phyloP scores from a whole-genome alignment of 495 filamentous ascomycete species.

The Diplogelasinospora grovesii region DNA sequence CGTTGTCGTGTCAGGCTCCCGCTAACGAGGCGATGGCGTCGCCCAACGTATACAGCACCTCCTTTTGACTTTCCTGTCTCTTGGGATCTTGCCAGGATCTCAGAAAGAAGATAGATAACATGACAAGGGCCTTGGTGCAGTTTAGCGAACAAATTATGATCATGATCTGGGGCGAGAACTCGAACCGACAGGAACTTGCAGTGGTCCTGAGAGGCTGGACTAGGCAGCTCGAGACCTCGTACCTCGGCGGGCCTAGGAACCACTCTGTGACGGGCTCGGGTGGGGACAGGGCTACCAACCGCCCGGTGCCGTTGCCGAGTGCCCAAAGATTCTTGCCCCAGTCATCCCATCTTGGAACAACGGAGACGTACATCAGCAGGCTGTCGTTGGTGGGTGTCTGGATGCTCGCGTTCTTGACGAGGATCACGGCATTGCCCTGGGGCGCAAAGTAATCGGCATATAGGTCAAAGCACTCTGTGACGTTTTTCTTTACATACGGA shows the following conservation, averaged over 20 bases:
- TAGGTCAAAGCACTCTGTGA: conserved; percentile 20
- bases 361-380: conserved; percentile 20
- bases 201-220: conserved; percentile 14
- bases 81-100: conserved; percentile 6
- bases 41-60: conserved; percentile 19
- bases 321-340: conserved; percentile 30
- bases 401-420: conserved; percentile 18
- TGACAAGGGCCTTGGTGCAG: conserved; percentile 10
- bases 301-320: conserved; percentile 14
- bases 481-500: conserved; percentile 10
- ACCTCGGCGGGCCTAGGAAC: conserved; percentile 16
- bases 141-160: conserved; percentile 14
- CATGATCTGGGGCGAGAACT: conserved; percentile 18
- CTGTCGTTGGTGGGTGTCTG: conserved; percentile 13
- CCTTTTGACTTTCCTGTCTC: neutral
- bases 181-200: conserved; percentile 9
- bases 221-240: conserved; percentile 17
- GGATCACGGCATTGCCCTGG: conserved; percentile 24
- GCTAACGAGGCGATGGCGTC: conserved; percentile 27
- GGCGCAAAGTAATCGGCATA: conserved; percentile 23
- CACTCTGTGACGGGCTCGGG: conserved; percentile 11
- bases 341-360: conserved; percentile 21
- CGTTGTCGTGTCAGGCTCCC: conserved; percentile 10
- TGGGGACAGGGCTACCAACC: conserved; percentile 1
- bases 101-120: conserved; percentile 9